A percentile compares a stretch with the other conserved stretches of the same genome.
Evolutionary conservation across 1,284 basidiomycete genomes (phyloP).

Genomic region (Pseudozyma sp.): DNA sequence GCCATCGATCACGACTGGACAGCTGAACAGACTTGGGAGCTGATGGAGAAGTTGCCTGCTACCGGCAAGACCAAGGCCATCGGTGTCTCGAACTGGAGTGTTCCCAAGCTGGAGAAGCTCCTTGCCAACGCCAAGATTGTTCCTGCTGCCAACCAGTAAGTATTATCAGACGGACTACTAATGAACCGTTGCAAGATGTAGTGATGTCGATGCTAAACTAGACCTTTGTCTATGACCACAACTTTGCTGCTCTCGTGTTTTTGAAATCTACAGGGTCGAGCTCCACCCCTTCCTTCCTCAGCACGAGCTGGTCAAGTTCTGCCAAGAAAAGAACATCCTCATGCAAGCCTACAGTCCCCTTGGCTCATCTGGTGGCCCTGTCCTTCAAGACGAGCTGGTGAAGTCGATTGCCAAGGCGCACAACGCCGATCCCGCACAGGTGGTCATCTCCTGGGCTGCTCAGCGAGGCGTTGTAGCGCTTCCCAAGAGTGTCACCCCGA

Average conservation of each 20-base stretch:
- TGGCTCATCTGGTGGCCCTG: conserved; percentile 48
- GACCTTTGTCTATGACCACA: no score
- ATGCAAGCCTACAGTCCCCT: conserved; percentile 59
- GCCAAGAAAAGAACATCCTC: conserved; percentile 66
- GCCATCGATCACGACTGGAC: conserved; percentile 75
- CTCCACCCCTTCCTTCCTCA: conserved; percentile 74
- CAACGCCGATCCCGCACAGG: conserved; percentile 50
- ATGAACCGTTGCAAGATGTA: no score
- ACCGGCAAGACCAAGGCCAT: conserved; percentile 82
- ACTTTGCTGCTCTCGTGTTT: neutral
- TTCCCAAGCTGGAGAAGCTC: conserved; percentile 56
- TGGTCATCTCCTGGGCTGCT: conserved; percentile 54
- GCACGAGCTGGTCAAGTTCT: conserved; percentile 80
- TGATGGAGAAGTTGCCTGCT: conserved; percentile 80
- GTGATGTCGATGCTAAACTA: no score
- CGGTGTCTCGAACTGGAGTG: conserved; percentile 72
- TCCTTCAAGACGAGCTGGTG: conserved; percentile 47
- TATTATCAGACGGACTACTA: neutral
- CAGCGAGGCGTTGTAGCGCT: conserved; percentile 52
- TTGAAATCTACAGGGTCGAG: conserved; percentile 27
- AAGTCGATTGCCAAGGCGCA: conserved; percentile 52
- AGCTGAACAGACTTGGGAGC: conserved; percentile 80
- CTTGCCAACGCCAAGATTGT: conserved; percentile 76
- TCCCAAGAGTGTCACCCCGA: conserved; percentile 57
- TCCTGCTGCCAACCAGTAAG: conserved; percentile 78